Base-by-base conservation (phyloP, 768 basidiomycete genomes). In the Tephrocybe rancida region DNA sequence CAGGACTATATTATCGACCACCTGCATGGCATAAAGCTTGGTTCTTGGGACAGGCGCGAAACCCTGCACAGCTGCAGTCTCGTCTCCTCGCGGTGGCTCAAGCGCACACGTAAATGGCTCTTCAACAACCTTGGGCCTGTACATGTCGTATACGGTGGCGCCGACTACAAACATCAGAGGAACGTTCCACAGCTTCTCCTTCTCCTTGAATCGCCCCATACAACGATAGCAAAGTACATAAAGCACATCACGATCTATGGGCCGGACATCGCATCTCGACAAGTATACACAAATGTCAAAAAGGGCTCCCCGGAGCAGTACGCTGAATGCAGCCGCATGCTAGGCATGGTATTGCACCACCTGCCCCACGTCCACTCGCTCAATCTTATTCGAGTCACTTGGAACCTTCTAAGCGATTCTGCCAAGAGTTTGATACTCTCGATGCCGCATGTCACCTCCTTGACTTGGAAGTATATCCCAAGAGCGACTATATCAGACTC, bases 1-100 rank as follows among this genome's bases (percentile, higher is more conserved):
- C 44, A 45, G 16, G 44, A 45, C 44, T 16, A 25, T 8, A 45
- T 45, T 19, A 47, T 47, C 18, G 46, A 47, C 46, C 46, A 18
- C 2, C n/a, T 47, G 13, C 18, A 47, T 34, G 46, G 35, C 13
- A n/a, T 30, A 24, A 21, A 47, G 8, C 10, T 4, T 5, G 30
- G 10, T 6, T 30, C 44, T 2, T 21, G 19, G 6, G 30, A 32
- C 5, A 34, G n/a, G 18, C 30, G 26, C 2, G 11, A 32, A 19
- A 18, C 32, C 2, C 46, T 47, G 5, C 19, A 6, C 26, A 24
- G 22, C 3, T 35, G 46, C 26, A 27, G 24, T 14, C 22, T 47
- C 19, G 46, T 47, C 11, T 47, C 32, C 6, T 13, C 19, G 21
- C 30, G 32, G 10, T 47, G 46, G 46, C 30, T 47, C 13, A 21